phyloP scores from a whole-genome alignment of 2,329 filamentous ascomycete species.

The Colletotrichum noveboracense region DNA sequence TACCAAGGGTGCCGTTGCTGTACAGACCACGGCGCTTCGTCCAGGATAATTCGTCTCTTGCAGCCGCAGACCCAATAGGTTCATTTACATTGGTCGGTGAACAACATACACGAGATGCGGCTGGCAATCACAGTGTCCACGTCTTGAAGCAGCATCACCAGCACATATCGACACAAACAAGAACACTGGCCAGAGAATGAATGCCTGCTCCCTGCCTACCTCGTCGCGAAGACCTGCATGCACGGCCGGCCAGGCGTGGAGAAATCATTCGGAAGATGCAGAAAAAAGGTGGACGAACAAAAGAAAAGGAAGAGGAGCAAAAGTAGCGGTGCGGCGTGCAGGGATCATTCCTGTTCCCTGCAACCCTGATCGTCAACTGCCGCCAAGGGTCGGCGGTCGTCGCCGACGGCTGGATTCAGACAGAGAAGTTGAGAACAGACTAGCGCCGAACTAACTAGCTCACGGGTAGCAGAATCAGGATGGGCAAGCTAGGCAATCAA shows the following conservation, averaged over 20 bases:
- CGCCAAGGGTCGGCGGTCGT: conserved; percentile 21
- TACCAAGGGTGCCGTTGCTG: not conserved
- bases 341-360: conserved; percentile 15
- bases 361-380: conserved; percentile 25
- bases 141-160: not conserved
- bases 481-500: conserved; percentile 15
- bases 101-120: not conserved
- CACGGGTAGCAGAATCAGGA: conserved; percentile 1
- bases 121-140: not conserved
- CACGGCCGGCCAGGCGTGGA: conserved; percentile 13
- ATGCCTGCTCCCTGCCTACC: not conserved
- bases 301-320: not conserved
- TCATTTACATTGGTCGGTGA: conserved; percentile 1
- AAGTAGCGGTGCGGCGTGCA: conserved; percentile 21
- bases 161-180: not conserved
- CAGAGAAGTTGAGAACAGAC: conserved; percentile 14
- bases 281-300: conserved; percentile 14
- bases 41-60: not conserved
- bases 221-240: conserved; percentile 11
- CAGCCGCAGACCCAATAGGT: not conserved
- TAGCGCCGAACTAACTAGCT: conserved; percentile 5
- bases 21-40: not conserved
- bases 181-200: not conserved
- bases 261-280: conserved; percentile 9
- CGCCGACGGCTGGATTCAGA: conserved; percentile 7